Conservation (phyloP, 306 rosid species). For the Luffa acutangula region DNA sequence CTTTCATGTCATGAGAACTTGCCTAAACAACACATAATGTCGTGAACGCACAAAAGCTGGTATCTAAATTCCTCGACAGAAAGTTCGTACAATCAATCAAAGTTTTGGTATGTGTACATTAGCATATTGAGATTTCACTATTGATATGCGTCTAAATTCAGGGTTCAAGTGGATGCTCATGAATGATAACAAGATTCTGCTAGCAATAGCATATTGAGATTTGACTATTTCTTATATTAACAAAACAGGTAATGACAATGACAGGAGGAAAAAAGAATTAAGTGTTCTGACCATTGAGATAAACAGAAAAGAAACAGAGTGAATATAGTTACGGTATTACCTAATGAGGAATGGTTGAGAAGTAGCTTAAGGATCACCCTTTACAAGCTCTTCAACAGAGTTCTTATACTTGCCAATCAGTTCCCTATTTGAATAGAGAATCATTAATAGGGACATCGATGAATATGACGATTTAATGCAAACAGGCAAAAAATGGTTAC, state of each 20-base stretch:
- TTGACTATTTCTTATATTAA: no score
- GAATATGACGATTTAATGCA: neutral
- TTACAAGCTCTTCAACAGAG: conserved; percentile 62
- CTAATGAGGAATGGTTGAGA: conserved; percentile 2
- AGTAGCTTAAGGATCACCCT: conserved; percentile 44
- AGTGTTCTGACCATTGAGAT: neutral
- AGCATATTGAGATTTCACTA: no score
- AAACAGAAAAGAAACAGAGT: neutral
- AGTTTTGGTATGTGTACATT: neutral
- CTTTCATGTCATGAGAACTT: neutral
- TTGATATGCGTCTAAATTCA: no score
- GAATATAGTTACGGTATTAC: neutral
- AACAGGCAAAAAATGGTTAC: neutral
- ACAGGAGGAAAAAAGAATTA: no score
- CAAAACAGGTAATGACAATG: no score
- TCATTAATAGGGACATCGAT: neutral
- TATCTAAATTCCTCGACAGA: neutral
- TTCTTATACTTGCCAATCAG: conserved; percentile 51
- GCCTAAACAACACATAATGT: neutral
- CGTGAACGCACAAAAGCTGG: neutral
- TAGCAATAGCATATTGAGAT: no score
- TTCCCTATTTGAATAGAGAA: conserved; percentile 34
- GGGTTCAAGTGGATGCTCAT: no score
- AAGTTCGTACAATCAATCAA: neutral
- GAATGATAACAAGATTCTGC: no score